A percentile compares a stretch with the other conserved stretches of the same genome.
phyloP scores from a whole-genome alignment of 2,329 filamentous ascomycete genomes.

The Claviceps lovelessii region DNA sequence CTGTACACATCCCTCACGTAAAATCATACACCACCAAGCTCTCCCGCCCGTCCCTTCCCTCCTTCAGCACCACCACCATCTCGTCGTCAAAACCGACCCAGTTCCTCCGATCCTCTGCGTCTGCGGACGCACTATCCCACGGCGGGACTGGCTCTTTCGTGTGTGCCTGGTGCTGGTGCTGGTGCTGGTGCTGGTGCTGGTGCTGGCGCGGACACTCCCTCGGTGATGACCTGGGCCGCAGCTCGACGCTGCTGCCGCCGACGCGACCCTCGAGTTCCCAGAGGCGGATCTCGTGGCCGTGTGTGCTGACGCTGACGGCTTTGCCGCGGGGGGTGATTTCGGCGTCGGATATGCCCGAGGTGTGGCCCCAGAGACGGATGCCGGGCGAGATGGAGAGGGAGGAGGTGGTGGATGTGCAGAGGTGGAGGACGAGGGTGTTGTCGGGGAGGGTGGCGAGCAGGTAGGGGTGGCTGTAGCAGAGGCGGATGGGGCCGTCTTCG shows the following conservation, averaged over 20 bases:
- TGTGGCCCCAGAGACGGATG: constrained; percentile 77
- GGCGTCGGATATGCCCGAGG: constrained; percentile 72
- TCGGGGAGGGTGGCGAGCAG: constrained; percentile 71
- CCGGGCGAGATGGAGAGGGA: constrained; percentile 56
- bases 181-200: too few relatives aligned
- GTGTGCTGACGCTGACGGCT: constrained; percentile 72
- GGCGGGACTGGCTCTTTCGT: neutral
- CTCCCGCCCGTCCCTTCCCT: constrained; percentile 52
- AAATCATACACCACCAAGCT: constrained; percentile 80
- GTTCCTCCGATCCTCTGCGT: constrained; percentile 35
- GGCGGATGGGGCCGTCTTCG: constrained; percentile 39
- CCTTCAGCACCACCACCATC: constrained; percentile 74
- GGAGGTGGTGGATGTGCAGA: constrained; percentile 59
- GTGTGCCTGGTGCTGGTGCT: too few relatives aligned
- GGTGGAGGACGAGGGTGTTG: constrained; percentile 72
- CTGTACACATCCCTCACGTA: constrained; percentile 24
- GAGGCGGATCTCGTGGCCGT: constrained; percentile 66
- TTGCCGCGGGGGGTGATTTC: constrained; percentile 75
- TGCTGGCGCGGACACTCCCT: too few relatives aligned
- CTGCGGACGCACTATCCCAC: constrained; percentile 16
- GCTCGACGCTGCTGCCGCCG: constrained; percentile 37
- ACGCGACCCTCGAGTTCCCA: constrained; percentile 76
- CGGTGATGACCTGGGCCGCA: constrained; percentile 25
- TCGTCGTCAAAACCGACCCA: constrained; percentile 87
- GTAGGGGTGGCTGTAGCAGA: constrained; percentile 70